Conservation (phyloP, 495 filamentous ascomycete species). For the Aspergillus bridgeri region DNA sequence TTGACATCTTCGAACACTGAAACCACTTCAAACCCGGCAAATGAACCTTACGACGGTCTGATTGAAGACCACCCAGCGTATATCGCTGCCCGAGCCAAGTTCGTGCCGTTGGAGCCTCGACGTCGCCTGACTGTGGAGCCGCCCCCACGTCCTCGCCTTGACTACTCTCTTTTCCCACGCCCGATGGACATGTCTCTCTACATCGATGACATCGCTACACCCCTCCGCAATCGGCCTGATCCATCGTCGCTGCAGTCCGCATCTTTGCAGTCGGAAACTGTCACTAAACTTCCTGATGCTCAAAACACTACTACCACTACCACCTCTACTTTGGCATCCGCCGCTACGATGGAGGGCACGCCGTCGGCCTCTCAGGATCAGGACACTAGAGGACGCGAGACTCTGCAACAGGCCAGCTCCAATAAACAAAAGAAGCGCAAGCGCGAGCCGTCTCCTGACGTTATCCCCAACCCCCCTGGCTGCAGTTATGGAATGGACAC, state of each 20-base stretch:
- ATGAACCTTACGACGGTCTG: constrained; percentile 17
- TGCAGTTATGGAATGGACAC: constrained; percentile 44
- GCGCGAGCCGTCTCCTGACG: constrained; percentile 38
- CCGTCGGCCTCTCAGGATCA: not conserved
- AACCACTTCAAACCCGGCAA: constrained; percentile 13
- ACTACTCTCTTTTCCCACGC: constrained; percentile 24
- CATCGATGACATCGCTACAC: constrained; percentile 19
- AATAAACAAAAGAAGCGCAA: constrained; percentile 37
- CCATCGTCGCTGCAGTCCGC: not conserved
- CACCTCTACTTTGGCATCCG: not conserved
- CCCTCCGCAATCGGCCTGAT: not conserved
- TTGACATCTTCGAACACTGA: not conserved
- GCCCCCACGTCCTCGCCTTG: constrained; percentile 13
- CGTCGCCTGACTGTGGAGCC: constrained; percentile 1
- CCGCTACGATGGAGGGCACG: not conserved
- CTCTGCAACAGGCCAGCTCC: constrained; percentile 1
- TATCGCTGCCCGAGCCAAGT: not conserved
- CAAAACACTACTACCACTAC: not conserved
- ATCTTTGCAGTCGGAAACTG: not conserved
- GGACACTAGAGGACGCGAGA: not conserved
- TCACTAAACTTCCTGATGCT: not conserved
- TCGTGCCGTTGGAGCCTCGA: constrained; percentile 10
- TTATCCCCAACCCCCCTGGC: constrained; percentile 43
- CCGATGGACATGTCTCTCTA: constrained; percentile 21
- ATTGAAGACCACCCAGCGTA: not conserved